These are phyloP conservation scores for Novymonas esmeraldas DNA, from an alignment of 208 protist species.

Conservation along the genomic window DNA sequence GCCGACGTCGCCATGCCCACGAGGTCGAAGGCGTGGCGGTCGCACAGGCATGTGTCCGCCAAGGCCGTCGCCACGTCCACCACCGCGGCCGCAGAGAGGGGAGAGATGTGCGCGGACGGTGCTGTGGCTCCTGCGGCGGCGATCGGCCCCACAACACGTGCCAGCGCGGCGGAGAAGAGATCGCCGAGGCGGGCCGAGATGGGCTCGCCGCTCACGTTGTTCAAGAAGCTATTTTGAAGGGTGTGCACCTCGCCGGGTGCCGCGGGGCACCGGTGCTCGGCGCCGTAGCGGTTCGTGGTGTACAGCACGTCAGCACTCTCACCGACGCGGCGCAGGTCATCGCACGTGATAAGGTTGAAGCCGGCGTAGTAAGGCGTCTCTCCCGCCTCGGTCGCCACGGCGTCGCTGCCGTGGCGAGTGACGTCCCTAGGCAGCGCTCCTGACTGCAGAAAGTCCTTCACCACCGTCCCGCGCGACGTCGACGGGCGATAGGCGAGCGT, in stretches of 20 bases:
- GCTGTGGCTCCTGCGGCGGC: constrained; percentile 1
- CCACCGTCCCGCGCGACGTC: constrained; percentile 46
- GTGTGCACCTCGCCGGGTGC: constrained; percentile 41
- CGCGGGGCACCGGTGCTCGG: constrained; percentile 23
- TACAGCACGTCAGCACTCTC: constrained; percentile 34
- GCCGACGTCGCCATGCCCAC: constrained; percentile 21
- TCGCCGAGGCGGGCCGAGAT: constrained; percentile 38
- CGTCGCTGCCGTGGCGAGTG: neutral
- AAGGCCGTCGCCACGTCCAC: constrained; percentile 35
- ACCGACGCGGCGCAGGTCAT: constrained; percentile 14
- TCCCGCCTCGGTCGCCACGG: neutral
- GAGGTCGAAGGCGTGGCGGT: constrained; percentile 42
- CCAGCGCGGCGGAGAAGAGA: constrained; percentile 33
- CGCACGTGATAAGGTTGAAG: constrained; percentile 60
- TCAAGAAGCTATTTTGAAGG: constrained; percentile 61
- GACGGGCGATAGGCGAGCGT: constrained; percentile 41
- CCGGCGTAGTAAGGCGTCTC: constrained; percentile 53
- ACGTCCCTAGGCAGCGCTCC: constrained; percentile 26
- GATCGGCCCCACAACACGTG: constrained; percentile 14
- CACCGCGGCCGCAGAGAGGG: constrained; percentile 1
- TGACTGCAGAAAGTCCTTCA: constrained; percentile 40
- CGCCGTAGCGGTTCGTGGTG: constrained; percentile 56
- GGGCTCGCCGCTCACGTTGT: constrained; percentile 58
- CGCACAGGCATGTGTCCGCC: constrained; percentile 46
- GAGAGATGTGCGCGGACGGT: neutral